A percentile compares a stretch with the other conserved stretches of the same genome.
Conservation (phyloP, 2,329 filamentous ascomycete genomes). For the Aspergillus sp. region DNA sequence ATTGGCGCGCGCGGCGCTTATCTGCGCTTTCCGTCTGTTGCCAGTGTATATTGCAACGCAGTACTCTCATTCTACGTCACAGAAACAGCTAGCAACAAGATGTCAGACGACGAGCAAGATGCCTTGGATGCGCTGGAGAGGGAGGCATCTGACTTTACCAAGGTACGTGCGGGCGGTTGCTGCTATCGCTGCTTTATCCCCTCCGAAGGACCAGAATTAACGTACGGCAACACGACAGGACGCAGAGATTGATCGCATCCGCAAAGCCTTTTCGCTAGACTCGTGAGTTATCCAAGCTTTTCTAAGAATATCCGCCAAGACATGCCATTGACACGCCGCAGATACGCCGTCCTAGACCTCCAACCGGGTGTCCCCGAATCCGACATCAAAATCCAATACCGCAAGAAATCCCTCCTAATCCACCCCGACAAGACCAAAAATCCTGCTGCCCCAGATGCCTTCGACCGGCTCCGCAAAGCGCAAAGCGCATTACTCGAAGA, state of each 20-base stretch:
- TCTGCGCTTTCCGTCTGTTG: constrained; percentile 2
- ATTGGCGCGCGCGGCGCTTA: constrained; percentile 5
- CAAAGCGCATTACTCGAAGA: constrained; percentile 88
- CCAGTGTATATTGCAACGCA: background rate
- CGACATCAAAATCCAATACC: constrained; percentile 90
- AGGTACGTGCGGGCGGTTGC: constrained; percentile 45
- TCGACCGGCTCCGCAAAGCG: constrained; percentile 92
- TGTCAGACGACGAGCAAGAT: constrained; percentile 60
- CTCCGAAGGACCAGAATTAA: constrained; percentile 8
- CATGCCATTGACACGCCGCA: background rate
- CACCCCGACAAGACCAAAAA: constrained; percentile 98
- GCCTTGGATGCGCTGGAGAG: constrained; percentile 72
- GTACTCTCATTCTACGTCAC: background rate
- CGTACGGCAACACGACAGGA: constrained; percentile 49
- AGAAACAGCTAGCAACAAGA: constrained; percentile 15
- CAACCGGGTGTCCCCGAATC: constrained; percentile 91
- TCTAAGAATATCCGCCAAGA: background rate
- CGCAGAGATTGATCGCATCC: constrained; percentile 89
- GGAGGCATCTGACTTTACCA: constrained; percentile 84
- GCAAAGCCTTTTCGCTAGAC: constrained; percentile 77
- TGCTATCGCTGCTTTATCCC: background rate
- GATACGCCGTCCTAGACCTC: constrained; percentile 89
- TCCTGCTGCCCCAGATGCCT: constrained; percentile 82
- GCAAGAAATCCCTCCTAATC: constrained; percentile 96
- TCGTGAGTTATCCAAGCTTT: constrained; percentile 41